These are phyloP conservation scores for Musa troglodytarum DNA, from an alignment of 176 grass and related monocot genomes.

Conservation along the genomic window DNA sequence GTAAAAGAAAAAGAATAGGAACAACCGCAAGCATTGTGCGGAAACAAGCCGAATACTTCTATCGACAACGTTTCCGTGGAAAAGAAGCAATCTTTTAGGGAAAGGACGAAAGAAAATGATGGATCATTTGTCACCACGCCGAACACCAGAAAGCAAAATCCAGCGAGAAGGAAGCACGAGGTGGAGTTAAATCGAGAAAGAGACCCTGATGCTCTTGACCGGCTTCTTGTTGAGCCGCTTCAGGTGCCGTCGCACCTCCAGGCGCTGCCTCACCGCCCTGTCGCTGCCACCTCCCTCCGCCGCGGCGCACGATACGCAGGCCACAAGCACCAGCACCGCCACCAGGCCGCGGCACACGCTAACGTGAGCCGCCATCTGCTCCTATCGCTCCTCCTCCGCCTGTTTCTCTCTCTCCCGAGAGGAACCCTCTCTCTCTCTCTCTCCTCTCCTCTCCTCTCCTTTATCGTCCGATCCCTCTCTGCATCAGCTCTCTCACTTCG, in stretches of 20 bases:
- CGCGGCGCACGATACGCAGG: background rate
- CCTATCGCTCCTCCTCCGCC: background rate
- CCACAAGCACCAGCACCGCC: background rate
- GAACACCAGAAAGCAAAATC: background rate
- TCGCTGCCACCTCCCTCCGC: background rate
- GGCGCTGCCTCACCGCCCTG: background rate
- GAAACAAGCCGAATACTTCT: background rate
- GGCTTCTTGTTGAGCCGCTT: constrained; percentile 3
- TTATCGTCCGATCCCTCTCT: too few species aligned
- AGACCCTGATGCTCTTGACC: constrained; percentile 1
- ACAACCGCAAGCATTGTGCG: background rate
- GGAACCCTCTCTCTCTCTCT: background rate
- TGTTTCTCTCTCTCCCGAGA: too few species aligned
- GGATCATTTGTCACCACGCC: background rate
- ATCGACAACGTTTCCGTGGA: background rate
- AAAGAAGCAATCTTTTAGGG: background rate
- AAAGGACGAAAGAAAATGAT: background rate
- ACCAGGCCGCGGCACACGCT: background rate
- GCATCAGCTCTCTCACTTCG: background rate
- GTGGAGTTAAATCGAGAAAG: background rate
- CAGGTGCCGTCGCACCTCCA: constrained; percentile 11
- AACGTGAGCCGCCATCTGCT: background rate
- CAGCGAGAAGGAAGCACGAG: background rate
- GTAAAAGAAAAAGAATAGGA: background rate
- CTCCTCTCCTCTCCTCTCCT: background rate